Evolutionary conservation across 805 yeast genomes (phyloP), one percentile per base, ranked within the genome.

Genomic region (Ogataea naganishii): DNA sequence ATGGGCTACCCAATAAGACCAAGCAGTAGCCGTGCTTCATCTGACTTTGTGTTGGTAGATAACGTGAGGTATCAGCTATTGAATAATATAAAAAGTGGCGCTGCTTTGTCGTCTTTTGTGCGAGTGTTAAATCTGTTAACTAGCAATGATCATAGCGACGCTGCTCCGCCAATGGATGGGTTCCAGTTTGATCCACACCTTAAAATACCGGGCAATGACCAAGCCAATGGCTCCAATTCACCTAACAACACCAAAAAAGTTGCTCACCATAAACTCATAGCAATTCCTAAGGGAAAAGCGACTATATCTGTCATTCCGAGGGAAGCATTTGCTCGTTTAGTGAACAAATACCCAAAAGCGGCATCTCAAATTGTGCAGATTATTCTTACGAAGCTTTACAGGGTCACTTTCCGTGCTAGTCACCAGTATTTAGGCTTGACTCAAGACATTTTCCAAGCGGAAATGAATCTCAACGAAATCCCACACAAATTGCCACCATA

Each of bases 341-440:
- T 81, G 6, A 49, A 61, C 18, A 81, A 76, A 43, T 84, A 77
- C 47, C 97, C 97, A 5, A 73, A 81, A 38, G 83, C 95, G 1
- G 80, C 96, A 0, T 83, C 96, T 0, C 96, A 88, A 52, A 88
- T 92, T 18, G 89, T 89, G 10, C 95, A 94, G 44, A 86, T 89
- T 73, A 84, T 89, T 15, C 58, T 89, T 33, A 79, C 94, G 1
- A 69, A 95, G 38, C 64, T 92, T 31, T 84, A 85, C 49, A 72
- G 94, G 41, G 96, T 92, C 7, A 89, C 97, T 0, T 76, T 89
- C 53, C 88, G 83, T 47, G 83, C 96, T 0, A 83, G 92, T 7
- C 92, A 88, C 50, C 69, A 73, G 38, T 92, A 89, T 51, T 61
- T 89, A 28, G 96, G 95, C 0, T 57, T 89, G 14, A 85, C 96